Conservation (phyloP, 2,329 filamentous ascomycete genomes). For the Bipolaris oryzae region DNA sequence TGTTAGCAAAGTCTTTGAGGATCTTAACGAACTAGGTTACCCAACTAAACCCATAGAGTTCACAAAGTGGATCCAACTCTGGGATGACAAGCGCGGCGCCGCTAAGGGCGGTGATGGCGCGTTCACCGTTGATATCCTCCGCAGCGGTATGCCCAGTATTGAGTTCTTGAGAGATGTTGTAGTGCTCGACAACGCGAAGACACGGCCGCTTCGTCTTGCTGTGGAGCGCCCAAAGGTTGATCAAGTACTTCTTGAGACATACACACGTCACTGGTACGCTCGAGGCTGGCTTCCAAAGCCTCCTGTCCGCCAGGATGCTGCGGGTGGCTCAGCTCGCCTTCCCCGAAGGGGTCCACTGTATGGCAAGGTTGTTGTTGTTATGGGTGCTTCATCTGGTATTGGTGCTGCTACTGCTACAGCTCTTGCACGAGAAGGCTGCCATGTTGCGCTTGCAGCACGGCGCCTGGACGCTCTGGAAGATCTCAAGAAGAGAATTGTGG, state of each 20-base stretch:
- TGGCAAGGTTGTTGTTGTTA: constrained; percentile 76
- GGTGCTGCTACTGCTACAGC: constrained; percentile 75
- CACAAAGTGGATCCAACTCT: constrained; percentile 75
- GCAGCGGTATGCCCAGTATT: constrained; percentile 78
- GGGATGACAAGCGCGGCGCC: constrained; percentile 71
- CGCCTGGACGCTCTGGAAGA: constrained; percentile 71
- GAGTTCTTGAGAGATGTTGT: constrained; percentile 74
- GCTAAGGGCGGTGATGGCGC: constrained; percentile 70
- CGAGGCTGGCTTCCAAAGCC: constrained; percentile 74
- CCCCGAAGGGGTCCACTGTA: constrained; percentile 64
- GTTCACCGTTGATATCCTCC: constrained; percentile 79
- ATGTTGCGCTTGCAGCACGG: constrained; percentile 74
- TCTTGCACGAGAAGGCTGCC: constrained; percentile 72
- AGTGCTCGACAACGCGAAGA: constrained; percentile 73
- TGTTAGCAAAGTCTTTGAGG: constrained; percentile 68
- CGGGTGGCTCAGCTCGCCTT: constrained; percentile 52
- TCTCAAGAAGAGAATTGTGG: constrained; percentile 66
- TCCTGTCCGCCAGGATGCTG: constrained; percentile 59
- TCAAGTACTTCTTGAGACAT: constrained; percentile 72
- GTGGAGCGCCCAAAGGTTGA: constrained; percentile 74
- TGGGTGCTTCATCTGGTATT: constrained; percentile 79
- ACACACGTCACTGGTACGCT: constrained; percentile 79
- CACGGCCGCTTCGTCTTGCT: constrained; percentile 63
- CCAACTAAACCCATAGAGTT: constrained; percentile 69
- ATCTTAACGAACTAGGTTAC: constrained; percentile 71